Evolutionary conservation across 2,329 filamentous ascomycete genomes (phyloP).

Genomic region (Colletotrichum sp.): DNA sequence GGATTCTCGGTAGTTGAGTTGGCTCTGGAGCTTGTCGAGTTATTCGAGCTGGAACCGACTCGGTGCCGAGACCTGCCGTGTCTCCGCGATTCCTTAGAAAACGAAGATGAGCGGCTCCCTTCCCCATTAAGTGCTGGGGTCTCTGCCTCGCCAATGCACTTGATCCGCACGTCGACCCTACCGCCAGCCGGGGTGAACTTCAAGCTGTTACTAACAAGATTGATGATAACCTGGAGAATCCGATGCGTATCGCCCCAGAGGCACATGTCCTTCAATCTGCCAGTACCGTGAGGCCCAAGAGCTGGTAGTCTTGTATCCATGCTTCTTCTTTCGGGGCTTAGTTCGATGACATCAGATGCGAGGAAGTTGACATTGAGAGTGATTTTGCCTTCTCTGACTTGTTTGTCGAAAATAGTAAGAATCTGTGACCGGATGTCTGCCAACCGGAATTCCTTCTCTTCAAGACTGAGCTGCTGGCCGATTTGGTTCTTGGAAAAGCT

Average conservation of each 20-base stretch:
- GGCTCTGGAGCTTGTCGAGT: slow-evolving; percentile 54
- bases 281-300: slow-evolving; percentile 68
- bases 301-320: slow-evolving; percentile 52
- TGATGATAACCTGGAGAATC: slow-evolving; percentile 92
- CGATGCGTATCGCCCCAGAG: slow-evolving; percentile 93
- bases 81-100: slow-evolving; percentile 52
- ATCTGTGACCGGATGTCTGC: slow-evolving; percentile 86
- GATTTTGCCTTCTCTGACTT: slow-evolving; percentile 81
- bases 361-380: slow-evolving; percentile 75
- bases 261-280: slow-evolving; percentile 81
- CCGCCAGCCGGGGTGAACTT: slow-evolving; percentile 87
- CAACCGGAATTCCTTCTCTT: slow-evolving; percentile 84
- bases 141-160: slow-evolving; percentile 69
- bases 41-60: slow-evolving; percentile 53
- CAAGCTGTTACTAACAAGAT: slow-evolving; percentile 87
- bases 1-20: slow-evolving; percentile 28
- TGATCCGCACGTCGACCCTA: slow-evolving; percentile 76
- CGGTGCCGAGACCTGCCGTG: slow-evolving; percentile 47
- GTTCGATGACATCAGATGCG: slow-evolving; percentile 44
- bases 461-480: slow-evolving; percentile 79
- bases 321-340: slow-evolving; percentile 24
- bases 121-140: slow-evolving; percentile 39
- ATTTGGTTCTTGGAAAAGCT: slow-evolving; percentile 97
- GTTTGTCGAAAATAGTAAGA: slow-evolving; percentile 86
- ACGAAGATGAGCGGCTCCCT: slow-evolving; percentile 54